phyloP scores from a whole-genome alignment of 164 flowering plant species.

The Chimonanthus praecox region DNA sequence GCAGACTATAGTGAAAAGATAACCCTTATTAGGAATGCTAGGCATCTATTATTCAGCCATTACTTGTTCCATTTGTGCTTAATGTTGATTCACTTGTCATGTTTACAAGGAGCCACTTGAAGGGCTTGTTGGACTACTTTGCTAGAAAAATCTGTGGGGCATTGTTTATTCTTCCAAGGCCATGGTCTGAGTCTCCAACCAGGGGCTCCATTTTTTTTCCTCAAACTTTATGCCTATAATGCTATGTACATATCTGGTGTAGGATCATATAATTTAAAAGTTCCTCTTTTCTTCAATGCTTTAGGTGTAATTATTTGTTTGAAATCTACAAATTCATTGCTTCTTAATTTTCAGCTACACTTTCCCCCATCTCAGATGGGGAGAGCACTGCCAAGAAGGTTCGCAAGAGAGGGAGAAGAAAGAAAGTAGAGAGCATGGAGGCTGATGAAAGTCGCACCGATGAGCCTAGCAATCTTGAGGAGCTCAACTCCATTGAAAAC shows the following conservation, averaged over 20 bases:
- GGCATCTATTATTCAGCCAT: not conserved
- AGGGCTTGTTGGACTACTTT: too few relatives aligned
- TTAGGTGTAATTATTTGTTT: not conserved
- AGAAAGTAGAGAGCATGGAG: conserved; percentile 22
- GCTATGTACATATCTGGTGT: not conserved
- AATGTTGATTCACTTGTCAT: too few relatives aligned
- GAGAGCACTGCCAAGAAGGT: conserved; percentile 35
- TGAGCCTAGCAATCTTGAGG: conserved; percentile 37
- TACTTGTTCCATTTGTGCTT: not conserved
- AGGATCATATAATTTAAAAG: not conserved
- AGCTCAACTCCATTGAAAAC: conserved; percentile 10
- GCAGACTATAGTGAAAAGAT: not conserved
- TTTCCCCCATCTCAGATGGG: conserved; percentile 29
- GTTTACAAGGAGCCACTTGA: too few relatives aligned
- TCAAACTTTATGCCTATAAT: not conserved
- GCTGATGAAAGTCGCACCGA: conserved; percentile 29
- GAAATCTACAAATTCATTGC: not conserved
- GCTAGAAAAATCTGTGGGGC: too few relatives aligned
- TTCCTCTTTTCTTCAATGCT: not conserved
- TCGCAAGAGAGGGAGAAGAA: conserved; percentile 36
- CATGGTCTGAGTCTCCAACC: not conserved
- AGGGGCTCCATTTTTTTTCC: not conserved
- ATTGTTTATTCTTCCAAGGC: too few relatives aligned
- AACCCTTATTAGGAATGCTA: not conserved
- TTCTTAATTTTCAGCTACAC: conserved; percentile 25